phyloP scores from a whole-genome alignment of 1,284 basidiomycete genomes.

The Ganoderma leucocontextum region DNA sequence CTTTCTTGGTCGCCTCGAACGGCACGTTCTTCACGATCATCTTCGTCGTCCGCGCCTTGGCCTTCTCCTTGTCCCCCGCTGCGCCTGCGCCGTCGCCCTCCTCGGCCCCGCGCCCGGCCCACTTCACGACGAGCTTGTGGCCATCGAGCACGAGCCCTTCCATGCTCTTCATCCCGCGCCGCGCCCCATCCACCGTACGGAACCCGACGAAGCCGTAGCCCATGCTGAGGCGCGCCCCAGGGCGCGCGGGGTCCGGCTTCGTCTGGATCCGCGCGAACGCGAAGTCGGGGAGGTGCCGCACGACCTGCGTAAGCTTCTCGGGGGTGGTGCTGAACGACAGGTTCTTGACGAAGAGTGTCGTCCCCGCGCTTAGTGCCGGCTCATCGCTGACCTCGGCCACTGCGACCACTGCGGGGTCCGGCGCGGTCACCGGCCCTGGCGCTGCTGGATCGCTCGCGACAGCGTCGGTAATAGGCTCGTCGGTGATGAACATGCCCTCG shows the following conservation, averaged over 20 bases:
- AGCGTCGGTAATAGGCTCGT: conserved; percentile 24
- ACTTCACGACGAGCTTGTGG: conserved; percentile 85
- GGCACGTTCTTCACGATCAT: conserved; percentile 98
- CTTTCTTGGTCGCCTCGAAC: conserved; percentile 95
- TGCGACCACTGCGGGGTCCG: conserved; percentile 26
- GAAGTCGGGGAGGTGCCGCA: conserved; percentile 85
- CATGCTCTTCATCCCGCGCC: conserved; percentile 81
- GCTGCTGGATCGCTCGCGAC: conserved; percentile 1
- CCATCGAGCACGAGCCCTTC: conserved; percentile 90
- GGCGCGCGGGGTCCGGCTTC: conserved; percentile 85
- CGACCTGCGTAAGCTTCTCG: conserved; percentile 74
- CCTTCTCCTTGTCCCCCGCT: conserved; percentile 47
- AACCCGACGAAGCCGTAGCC: conserved; percentile 98
- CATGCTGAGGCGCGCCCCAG: conserved; percentile 82
- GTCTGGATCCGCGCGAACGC: conserved; percentile 92
- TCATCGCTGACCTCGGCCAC: conserved; percentile 46
- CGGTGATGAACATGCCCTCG: conserved; percentile 71
- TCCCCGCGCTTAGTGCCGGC: conserved; percentile 66
- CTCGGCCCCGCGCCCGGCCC: conserved; percentile 87
- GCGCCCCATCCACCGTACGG: conserved; percentile 77
- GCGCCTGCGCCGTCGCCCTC: conserved; percentile 46
- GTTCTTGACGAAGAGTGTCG: conserved; percentile 96
- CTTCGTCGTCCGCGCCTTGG: conserved; percentile 75
- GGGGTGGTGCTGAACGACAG: conserved; percentile 90
- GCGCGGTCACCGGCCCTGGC: conserved; percentile 31